Base-by-base conservation (phyloP, 495 filamentous ascomycete genomes). In the Usnea hakonensis region DNA sequence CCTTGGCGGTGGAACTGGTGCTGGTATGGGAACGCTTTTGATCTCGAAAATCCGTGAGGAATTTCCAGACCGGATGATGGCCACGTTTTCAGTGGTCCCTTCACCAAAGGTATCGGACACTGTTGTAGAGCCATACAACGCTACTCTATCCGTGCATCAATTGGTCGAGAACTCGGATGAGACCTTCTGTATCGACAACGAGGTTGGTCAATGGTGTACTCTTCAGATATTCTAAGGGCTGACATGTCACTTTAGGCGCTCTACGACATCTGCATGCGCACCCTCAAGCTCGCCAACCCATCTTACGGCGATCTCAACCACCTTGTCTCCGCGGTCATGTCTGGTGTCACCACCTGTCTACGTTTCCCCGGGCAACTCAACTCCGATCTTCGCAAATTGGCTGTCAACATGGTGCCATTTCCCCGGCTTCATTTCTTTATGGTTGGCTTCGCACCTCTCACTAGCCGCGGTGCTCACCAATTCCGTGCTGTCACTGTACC, bases 11-110 rank as follows among this genome's bases (percentile, higher is more conserved):
- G 94, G 94, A 87, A 99, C 94, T 73, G 94, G 94, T 88, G 94
- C 94, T 75, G 94, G 94, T 89, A 99, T 99, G 94, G 94, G 94
- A 82, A 99, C 94, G 54, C 85, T 99, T 72, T 78, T 99, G 76
- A 97, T 99, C 85, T 97, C 92, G 80, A 99, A 99, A 90, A 97
- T 99, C 76, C 94, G 94, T 77, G 94, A 99, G 83, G 94, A 99
- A 81, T 99, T 99, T 84, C 94, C 94, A 72, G 94, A 99, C 82
- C 92, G 94, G 72, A 99, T 99, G 94, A 99, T 99, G 94, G 94
- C 94, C 68, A 99, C 94, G 67, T 99, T 97, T 88, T 99, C 94
- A 73, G 94, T 99, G 72, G 87, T 99, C 56, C 94, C 94, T 66
- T 97, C 94, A n/a, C 94, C 94, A 73, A 99, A 97, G 87, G 94